Evolutionary conservation across 129 eudicot species (phyloP).

Genomic region (Pseudognaphalium luteoalbum): DNA sequence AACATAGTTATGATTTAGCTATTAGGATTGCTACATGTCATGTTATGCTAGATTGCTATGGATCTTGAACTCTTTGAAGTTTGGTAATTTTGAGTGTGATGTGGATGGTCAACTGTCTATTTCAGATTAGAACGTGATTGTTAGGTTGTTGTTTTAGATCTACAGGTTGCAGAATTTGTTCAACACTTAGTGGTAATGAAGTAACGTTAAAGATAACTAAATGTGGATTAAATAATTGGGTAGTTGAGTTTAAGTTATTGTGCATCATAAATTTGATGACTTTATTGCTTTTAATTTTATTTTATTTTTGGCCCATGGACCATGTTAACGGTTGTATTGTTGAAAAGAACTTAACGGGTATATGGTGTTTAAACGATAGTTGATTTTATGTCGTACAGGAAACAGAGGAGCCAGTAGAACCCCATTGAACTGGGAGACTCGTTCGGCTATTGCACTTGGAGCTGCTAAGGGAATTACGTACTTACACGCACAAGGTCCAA

Average conservation of each 20-base stretch:
- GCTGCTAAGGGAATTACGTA: constrained; percentile 77
- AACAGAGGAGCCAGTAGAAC: constrained; percentile 83
- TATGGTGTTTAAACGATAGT: no score
- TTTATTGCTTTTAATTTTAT: neutral
- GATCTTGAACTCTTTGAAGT: constrained; percentile 23
- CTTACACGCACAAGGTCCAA: constrained; percentile 70
- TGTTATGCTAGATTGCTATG: constrained; percentile 5
- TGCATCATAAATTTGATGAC: neutral
- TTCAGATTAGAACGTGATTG: constrained; percentile 13
- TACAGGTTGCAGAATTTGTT: neutral
- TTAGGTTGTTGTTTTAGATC: constrained; percentile 22
- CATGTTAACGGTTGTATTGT: constrained; percentile 6
- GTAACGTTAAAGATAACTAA: constrained; percentile 26
- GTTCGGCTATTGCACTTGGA: constrained; percentile 73
- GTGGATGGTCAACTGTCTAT: constrained; percentile 40
- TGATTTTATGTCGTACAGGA: constrained; percentile 39
- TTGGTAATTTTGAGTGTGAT: neutral
- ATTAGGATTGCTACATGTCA: neutral
- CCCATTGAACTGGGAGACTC: constrained; percentile 81
- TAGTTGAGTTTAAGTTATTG: neutral
- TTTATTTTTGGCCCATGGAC: neutral
- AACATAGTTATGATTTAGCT: neutral
- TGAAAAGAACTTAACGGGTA: neutral
- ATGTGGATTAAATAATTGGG: constrained; percentile 10
- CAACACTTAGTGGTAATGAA: constrained; percentile 27